Conservation (phyloP, 2,329 filamentous ascomycete genomes). For the Cytospora mali region DNA sequence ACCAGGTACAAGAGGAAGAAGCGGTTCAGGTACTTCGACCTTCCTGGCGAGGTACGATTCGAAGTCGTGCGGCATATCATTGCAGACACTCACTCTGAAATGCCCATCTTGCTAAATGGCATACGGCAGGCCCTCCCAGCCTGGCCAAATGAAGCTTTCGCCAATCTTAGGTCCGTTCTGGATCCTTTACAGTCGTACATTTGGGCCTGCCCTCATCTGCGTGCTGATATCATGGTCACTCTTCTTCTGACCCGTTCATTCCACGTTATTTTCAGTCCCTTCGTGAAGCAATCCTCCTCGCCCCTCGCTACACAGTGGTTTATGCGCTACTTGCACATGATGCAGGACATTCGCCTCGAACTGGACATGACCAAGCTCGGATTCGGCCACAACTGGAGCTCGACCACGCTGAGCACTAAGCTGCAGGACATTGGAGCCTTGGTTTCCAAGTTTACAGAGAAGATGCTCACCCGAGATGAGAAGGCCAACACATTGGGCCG, state of each 20-base stretch:
- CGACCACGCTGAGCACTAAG: slow-evolving; percentile 33
- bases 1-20: slow-evolving; percentile 5
- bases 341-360: slow-evolving; percentile 44
- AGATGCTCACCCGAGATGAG: slow-evolving; percentile 32
- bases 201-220: slow-evolving; percentile 40
- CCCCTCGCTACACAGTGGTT: slow-evolving; percentile 42
- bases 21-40: slow-evolving; percentile 30
- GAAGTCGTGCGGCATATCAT: slow-evolving; percentile 31
- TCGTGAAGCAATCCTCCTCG: slow-evolving; percentile 36
- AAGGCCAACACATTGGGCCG: slow-evolving; percentile 32
- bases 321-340: slow-evolving; percentile 39
- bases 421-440: slow-evolving; percentile 34
- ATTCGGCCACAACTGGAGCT: slow-evolving; percentile 36
- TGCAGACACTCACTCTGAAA: slow-evolving; percentile 26
- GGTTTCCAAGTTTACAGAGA: slow-evolving; percentile 36
- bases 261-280: slow-evolving; percentile 45
- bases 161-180: slow-evolving; percentile 35
- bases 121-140: slow-evolving; percentile 37
- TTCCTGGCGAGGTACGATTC: slow-evolving; percentile 33
- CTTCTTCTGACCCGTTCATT: slow-evolving; percentile 42
- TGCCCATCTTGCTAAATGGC: slow-evolving; percentile 34
- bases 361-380: slow-evolving; percentile 44
- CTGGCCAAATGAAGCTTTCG: slow-evolving; percentile 42
- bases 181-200: slow-evolving; percentile 34
- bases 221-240: slow-evolving; percentile 41